A percentile compares a stretch with the other conserved stretches of the same genome.
Conservation (phyloP, 2,329 filamentous ascomycete species). For the Arthrinium puccinioides region DNA sequence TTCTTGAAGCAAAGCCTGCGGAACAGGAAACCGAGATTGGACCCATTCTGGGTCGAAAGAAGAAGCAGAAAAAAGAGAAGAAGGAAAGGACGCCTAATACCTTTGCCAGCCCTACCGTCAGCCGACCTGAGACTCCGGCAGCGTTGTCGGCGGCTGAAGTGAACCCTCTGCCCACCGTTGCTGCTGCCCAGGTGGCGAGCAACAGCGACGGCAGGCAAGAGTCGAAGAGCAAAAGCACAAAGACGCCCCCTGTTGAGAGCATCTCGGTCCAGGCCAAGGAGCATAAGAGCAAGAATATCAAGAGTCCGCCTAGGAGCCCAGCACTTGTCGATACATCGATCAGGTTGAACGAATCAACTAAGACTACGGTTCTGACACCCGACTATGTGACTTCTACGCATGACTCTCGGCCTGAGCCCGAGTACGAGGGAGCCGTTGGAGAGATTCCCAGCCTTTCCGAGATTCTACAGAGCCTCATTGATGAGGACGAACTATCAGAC, state of each 20-base stretch:
- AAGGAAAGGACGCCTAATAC: conserved; percentile 40
- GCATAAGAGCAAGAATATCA: conserved; percentile 13
- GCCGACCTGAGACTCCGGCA: conserved; percentile 21
- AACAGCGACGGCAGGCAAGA: conserved; percentile 10
- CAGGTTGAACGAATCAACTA: conserved; percentile 25
- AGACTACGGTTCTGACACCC: conserved; percentile 26
- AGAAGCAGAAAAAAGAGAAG: conserved; percentile 77
- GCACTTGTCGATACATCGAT: conserved; percentile 22
- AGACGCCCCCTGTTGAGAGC: conserved; percentile 5
- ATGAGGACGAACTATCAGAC: conserved; percentile 24
- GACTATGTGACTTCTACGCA: conserved; percentile 21
- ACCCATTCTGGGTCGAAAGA: conserved; percentile 73
- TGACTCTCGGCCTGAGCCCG: conserved; percentile 19
- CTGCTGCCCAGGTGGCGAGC: conserved; percentile 11
- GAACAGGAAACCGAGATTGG: conserved; percentile 53
- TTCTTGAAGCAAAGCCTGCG: conserved; percentile 40
- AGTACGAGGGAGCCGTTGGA: conserved; percentile 21
- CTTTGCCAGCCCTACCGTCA: conserved; percentile 14
- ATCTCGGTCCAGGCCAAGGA: conserved; percentile 16
- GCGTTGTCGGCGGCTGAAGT: conserved; percentile 21
- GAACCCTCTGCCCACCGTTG: conserved; percentile 14
- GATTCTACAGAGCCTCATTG: conserved; percentile 30
- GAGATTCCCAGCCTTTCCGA: conserved; percentile 23
- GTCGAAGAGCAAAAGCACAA: conserved; percentile 13
- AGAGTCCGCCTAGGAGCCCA: conserved; percentile 19